phyloP scores from a whole-genome alignment of 768 basidiomycete genomes.

The Serendipita sp. region DNA sequence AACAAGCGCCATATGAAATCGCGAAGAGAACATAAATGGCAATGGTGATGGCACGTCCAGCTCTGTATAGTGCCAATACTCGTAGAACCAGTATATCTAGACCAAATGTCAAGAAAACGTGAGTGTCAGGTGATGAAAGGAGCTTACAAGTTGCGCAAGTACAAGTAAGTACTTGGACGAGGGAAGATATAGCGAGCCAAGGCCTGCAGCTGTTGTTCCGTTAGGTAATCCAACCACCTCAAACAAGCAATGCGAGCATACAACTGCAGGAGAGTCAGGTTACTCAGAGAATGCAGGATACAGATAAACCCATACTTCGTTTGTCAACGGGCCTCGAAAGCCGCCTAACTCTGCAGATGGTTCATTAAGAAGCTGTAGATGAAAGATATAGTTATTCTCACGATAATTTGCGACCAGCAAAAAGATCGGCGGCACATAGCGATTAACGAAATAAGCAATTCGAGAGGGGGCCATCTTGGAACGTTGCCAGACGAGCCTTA shows the following conservation, averaged over 20 bases:
- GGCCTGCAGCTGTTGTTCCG: neutral
- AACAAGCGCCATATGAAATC: neutral
- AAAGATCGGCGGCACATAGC: slow-evolving; percentile 1
- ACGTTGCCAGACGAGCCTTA: neutral
- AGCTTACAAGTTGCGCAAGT: neutral
- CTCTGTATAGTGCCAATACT: neutral
- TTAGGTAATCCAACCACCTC: too few relatives aligned
- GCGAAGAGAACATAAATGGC: neutral
- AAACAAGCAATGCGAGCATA: neutral
- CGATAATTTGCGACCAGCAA: neutral
- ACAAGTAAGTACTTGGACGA: neutral
- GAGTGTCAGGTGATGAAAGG: neutral
- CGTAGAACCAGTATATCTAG: neutral
- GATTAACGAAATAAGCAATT: neutral
- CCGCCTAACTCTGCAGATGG: neutral
- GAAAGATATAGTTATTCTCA: neutral
- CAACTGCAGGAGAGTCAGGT: neutral
- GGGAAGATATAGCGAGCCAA: neutral
- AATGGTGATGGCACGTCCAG: neutral
- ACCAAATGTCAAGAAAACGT: neutral
- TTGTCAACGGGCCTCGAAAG: neutral
- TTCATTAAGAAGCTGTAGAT: neutral
- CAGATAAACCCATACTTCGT: neutral
- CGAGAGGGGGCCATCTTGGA: neutral
- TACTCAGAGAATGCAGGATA: too few relatives aligned